Evolutionary conservation across 73 alveolate species (phyloP).

Genomic region (Uronychia setigera): DNA sequence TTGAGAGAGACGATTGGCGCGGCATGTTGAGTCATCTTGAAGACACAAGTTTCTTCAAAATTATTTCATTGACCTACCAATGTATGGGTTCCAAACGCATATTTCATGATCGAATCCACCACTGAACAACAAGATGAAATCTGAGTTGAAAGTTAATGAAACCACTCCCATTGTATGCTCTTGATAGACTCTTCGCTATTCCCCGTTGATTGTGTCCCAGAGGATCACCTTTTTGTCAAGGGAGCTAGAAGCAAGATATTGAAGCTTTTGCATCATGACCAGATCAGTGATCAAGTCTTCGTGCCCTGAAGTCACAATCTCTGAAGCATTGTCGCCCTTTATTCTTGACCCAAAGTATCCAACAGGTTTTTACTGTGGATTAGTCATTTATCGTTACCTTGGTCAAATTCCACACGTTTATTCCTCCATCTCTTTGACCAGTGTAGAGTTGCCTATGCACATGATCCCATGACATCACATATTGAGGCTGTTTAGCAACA

Average conservation of each 20-base stretch:
- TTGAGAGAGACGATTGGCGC: constrained; percentile 76
- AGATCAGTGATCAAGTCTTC: constrained; percentile 81
- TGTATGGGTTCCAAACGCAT: constrained; percentile 90
- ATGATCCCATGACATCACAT: constrained; percentile 83
- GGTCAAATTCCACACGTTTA: constrained; percentile 80
- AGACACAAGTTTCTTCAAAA: constrained; percentile 18
- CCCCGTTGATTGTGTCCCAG: constrained; percentile 80
- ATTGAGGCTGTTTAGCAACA: constrained; percentile 48
- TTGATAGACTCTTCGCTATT: constrained; percentile 69
- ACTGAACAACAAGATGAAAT: constrained; percentile 69
- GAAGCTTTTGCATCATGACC: constrained; percentile 77
- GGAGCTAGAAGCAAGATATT: constrained; percentile 81
- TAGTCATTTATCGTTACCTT: constrained; percentile 38
- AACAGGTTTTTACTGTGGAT: constrained; percentile 14
- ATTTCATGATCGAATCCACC: constrained; percentile 92
- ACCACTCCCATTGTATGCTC: constrained; percentile 88
- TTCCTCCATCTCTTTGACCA: constrained; percentile 78
- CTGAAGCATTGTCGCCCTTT: neutral
- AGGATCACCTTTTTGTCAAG: constrained; percentile 75
- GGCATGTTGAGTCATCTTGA: constrained; percentile 73
- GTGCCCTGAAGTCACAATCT: constrained; percentile 42
- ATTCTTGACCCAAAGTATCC: constrained; percentile 52
- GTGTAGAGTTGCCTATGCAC: constrained; percentile 68
- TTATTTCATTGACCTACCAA: neutral
- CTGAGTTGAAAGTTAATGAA: constrained; percentile 75